Percentiles rank a stretch among this genome's conserved stretches.
These are phyloP conservation scores for Globisporangium echinulatum DNA, from an alignment of 352 stramenopile species.

Conservation along the genomic window DNA sequence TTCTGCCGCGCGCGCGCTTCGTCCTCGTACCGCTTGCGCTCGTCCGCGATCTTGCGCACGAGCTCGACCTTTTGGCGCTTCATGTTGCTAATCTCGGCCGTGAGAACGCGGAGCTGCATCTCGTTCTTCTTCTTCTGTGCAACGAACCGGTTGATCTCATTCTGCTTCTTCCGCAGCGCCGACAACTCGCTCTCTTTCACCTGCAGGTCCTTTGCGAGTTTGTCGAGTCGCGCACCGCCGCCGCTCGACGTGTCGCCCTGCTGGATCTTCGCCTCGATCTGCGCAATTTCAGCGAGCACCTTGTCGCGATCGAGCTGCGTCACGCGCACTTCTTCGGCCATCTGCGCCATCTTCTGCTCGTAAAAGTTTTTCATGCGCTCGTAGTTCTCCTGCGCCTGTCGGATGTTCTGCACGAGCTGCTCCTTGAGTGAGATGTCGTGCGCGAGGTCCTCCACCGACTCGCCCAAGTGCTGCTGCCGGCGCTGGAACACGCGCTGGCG, in stretches of 20 bases:
- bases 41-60: conserved; percentile 83
- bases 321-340: conserved; percentile 65
- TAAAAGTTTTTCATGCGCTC: conserved; percentile 80
- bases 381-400: conserved; percentile 75
- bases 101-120: conserved; percentile 74
- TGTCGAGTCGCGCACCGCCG: conserved; percentile 48
- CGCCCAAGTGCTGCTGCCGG: conserved; percentile 68
- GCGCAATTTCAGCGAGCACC: conserved; percentile 71
- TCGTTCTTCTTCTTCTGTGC: conserved; percentile 85
- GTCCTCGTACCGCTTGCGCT: conserved; percentile 80
- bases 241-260: conserved; percentile 44
- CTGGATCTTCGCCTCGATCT: conserved; percentile 57
- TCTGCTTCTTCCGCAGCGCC: conserved; percentile 73
- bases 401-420: conserved; percentile 76
- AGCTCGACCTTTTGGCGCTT: conserved; percentile 87
- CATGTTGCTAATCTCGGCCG: conserved; percentile 80
- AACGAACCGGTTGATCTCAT: conserved; percentile 76
- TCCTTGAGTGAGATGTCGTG: conserved; percentile 86
- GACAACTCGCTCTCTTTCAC: conserved; percentile 71
- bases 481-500: conserved; percentile 80
- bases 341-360: conserved; percentile 78
- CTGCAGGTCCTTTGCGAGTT: conserved; percentile 71
- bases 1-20: conserved; percentile 69
- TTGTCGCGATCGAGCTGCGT: conserved; percentile 63
- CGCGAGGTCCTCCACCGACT: conserved; percentile 71